phyloP scores from a whole-genome alignment of 1,139 yeast genomes.

The Blastobotrys malaysiensis region DNA sequence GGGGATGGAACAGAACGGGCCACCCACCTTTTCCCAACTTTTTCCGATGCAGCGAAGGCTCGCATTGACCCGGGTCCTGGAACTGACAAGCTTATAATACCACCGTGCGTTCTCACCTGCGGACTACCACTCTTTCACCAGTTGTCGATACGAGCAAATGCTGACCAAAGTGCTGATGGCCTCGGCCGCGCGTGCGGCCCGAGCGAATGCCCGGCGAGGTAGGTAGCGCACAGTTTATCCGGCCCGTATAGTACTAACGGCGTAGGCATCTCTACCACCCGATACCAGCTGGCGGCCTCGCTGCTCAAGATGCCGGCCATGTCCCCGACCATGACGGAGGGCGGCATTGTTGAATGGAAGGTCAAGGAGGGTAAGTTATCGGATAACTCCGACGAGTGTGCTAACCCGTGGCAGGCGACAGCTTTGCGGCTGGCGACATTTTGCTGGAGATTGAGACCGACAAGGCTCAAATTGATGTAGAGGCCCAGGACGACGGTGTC shows the following conservation, averaged over 20 bases:
- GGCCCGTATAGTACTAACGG: neutral
- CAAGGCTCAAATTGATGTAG: conserved; percentile 89
- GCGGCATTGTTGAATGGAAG: conserved; percentile 95
- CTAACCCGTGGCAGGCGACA: conserved; percentile 37
- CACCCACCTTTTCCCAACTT: neutral
- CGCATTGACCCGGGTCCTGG: neutral
- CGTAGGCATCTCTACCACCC: conserved; percentile 4
- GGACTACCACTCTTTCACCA: neutral
- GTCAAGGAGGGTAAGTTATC: conserved; percentile 55
- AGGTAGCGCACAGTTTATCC: neutral
- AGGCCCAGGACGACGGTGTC: conserved; percentile 88
- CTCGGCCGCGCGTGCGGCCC: neutral
- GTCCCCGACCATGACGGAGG: conserved; percentile 98
- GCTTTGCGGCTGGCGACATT: conserved; percentile 78
- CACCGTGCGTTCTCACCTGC: neutral
- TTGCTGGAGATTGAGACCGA: conserved; percentile 88
- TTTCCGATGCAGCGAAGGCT: conserved; percentile 1
- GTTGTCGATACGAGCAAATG: neutral
- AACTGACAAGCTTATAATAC: neutral
- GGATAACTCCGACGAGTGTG: neutral
- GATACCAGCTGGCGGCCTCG: conserved; percentile 38
- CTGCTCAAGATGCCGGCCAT: conserved; percentile 92
- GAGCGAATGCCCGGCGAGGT: neutral
- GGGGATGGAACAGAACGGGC: neutral
- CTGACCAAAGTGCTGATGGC: neutral